Conservation (phyloP, 1,284 basidiomycete genomes). For the Ganoderma leucocontextum region DNA sequence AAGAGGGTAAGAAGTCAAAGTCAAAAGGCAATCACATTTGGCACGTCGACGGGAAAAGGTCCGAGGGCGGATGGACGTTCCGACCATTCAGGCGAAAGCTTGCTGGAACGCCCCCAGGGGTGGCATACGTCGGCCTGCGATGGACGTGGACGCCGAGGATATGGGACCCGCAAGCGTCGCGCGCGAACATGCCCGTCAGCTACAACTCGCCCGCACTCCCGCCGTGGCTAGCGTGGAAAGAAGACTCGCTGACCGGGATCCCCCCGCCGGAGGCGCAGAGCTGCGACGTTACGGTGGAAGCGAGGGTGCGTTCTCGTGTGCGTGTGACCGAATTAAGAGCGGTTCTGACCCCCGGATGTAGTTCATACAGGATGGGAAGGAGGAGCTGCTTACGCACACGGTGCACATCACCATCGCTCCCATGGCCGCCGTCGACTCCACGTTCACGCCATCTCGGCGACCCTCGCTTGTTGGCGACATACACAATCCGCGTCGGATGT, state of each 20-base stretch:
- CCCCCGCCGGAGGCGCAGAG: slow-evolving; percentile 77
- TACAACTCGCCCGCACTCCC: slow-evolving; percentile 87
- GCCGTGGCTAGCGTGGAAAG: slow-evolving; percentile 89
- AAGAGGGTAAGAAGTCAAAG: slow-evolving; percentile 99
- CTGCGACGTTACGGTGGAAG: slow-evolving; percentile 75
- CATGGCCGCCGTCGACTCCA: slow-evolving; percentile 68
- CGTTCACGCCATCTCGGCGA: slow-evolving; percentile 63
- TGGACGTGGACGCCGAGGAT: slow-evolving; percentile 96
- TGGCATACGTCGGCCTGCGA: slow-evolving; percentile 84
- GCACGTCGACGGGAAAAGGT: slow-evolving; percentile 96
- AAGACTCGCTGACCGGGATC: slow-evolving; percentile 76
- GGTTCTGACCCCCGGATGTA: slow-evolving; percentile 43
- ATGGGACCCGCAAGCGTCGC: slow-evolving; percentile 95
- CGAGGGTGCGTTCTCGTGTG: slow-evolving; percentile 59
- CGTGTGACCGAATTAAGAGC: slow-evolving; percentile 6
- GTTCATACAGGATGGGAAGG: slow-evolving; percentile 77
- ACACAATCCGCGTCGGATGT: slow-evolving; percentile 61
- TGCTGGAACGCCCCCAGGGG: slow-evolving; percentile 80
- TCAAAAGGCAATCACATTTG: slow-evolving; percentile 99
- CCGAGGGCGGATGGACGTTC: slow-evolving; percentile 88
- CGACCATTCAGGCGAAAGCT: slow-evolving; percentile 90
- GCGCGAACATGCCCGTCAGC: slow-evolving; percentile 79
- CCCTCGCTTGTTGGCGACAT: slow-evolving; percentile 66
- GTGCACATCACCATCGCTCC: slow-evolving; percentile 79
- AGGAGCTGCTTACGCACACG: slow-evolving; percentile 69